Base-by-base conservation (phyloP, 257 asterid genomes). In the Solanum tarijense region DNA sequence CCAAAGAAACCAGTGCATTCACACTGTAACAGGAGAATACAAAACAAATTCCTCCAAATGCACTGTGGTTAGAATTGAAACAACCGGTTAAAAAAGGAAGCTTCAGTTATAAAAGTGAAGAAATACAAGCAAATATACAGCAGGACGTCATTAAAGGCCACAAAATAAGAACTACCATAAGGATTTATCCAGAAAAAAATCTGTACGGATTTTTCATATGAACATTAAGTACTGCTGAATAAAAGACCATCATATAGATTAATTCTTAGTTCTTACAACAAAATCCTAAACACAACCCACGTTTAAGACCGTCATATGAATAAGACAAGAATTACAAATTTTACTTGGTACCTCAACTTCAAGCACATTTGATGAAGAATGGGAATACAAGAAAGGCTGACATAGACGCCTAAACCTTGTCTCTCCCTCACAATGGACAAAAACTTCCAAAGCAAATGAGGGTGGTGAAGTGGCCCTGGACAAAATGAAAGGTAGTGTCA, bases 401-500 rank as follows among this genome's bases (percentile, higher is more conserved):
- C 98, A 94, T 79, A 97, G 92, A 93, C 98, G 96, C 92, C 99
- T 94, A 92, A 97, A 97, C 91, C 98, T 94, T 14, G 99, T 88
- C 93, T 96, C 99, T 85, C 99, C 98, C 93, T 92, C 99, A 79
- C 98, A 95, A 75, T 97, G 99, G 84, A 97, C 94, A 90, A 97
- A 97, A 92, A 95, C 95, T 93, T 97, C 98, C 92, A 95, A 85
- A 52, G 98, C 98, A 90, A 95, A 94, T 36, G 97, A 95, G 82
- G 98, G 96, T 82, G 99, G 99, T 90, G 98, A 95, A 88, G 99
- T 96, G 88, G 95, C 96, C 94, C 99, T 96, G 89, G 91, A 21
- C 85, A 79, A 79, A 79, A 18, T 11, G n/a, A 79, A 79, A 43
- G 68, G 66, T 43, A 79, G 16, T 46, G 58, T 27, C 39, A 79